Base-by-base conservation (phyloP, 2,329 filamentous ascomycete species). In the Bimuria novae-zelandiae region DNA sequence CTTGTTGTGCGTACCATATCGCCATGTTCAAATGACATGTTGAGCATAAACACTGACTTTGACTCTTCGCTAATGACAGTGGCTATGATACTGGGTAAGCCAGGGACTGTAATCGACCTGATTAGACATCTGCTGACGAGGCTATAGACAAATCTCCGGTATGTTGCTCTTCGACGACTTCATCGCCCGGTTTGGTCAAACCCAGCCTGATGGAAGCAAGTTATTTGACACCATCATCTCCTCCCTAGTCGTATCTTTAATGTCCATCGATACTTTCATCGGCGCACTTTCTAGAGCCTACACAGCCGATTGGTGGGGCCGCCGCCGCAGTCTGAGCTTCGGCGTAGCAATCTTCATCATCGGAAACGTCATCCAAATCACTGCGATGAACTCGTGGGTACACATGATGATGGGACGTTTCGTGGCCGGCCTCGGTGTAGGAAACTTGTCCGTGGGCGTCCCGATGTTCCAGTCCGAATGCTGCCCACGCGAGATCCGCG, bases 391-490 rank as follows among this genome's bases (percentile, higher is more conserved):
- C 11, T 65, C 64, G 6, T 78, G 76, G 76, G 69, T 69, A n/a
- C 76, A 78, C 48, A 69, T 77, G 49, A 84, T 83, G 70, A 62
- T 77, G n/a, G 76, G 76, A 19, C 71, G 76, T 44, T 68, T 76
- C 29, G 65, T 77, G 22, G 73, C 74, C 40, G 76, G 76, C 61
- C 56, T 78, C 7, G 76, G 76, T 39, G 73, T 78, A 32, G 76
- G 76, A 29, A 69, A 71, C n/a, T 65, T 78, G 16, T 76, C 73
- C 7, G 82, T 88, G 29, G 79, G 84, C 30, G 84, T 88, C 2
- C 85, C 86, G 52, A 84, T 88, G 79, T 88, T 85, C 71, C 85
- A 88, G 71, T 82, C 82, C 35, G 86, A 89, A 66, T 84, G 79
- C 47, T 79, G 83, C 1, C 86, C 86, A 3, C 78, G 80, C 16